Evolutionary conservation across 768 basidiomycete species (phyloP), one percentile per base, ranked within the genome.

Genomic region (Rhizopogon sp.): DNA sequence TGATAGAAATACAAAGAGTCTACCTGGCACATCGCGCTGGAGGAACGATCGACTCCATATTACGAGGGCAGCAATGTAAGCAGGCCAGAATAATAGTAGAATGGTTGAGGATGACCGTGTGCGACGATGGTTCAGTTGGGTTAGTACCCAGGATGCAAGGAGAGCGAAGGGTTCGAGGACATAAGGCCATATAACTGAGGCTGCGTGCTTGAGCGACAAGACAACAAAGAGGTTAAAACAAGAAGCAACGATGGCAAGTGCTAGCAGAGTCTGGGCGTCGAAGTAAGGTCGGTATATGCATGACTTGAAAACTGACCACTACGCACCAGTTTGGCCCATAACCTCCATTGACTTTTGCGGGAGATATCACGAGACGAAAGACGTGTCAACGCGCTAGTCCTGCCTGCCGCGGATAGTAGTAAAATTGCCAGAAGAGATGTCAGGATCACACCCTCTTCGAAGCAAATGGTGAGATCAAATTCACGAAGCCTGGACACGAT

Each of bases 11-110:
- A 83, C 60, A 2, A 73, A 58, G 2, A 63, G 59, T 16, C 70
- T 58, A 7, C 74, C 56, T 31, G 68, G 73, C 43, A 69, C 60
- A 28, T 67, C 64, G 40, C 59, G 55, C 42, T 58, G 43, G n/a
- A 75, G 47, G 46, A 74, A 62, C 0, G 93, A 90, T 6, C 91
- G 79, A 0, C 81, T 72, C 79, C 87, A 83, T 5, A 90, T 66
- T 10, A 70, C 62, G 0, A 83, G 60, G 0, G 72, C 73, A 14
- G 75, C 17, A 11, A 80, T 49, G 60, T 91, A 90, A 8, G 79
- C 50, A 0, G 92, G 90, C 88, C 90, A 96, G 70, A 91, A 95
- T 46, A 95, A 66, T 9, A 97, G 79, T 39, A 93, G 70, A 11
- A 83, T 64, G 1, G 88, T 76, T 0, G 90, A 91, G 0, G 93